These are phyloP conservation scores for Russula lepida DNA, from an alignment of 768 basidiomycete genomes.

Conservation along the genomic window DNA sequence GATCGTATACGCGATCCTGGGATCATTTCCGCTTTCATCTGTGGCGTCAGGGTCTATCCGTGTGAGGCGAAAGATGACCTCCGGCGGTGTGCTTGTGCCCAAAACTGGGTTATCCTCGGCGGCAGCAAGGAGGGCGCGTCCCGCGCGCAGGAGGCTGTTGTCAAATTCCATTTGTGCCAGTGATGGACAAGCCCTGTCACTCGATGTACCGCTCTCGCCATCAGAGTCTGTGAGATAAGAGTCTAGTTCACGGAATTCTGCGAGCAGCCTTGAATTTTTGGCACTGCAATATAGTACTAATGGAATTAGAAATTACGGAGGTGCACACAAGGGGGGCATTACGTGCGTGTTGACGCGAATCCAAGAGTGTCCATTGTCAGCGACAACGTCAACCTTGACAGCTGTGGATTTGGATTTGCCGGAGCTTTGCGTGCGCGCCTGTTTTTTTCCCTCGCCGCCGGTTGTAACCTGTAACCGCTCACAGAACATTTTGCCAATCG, in stretches of 20 bases:
- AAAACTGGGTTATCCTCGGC: slow-evolving; percentile 47
- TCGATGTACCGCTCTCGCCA: slow-evolving; percentile 28
- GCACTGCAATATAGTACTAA: slow-evolving; percentile 37
- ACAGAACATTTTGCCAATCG: slow-evolving; percentile 50
- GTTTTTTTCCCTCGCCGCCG: neutral
- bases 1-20: slow-evolving; percentile 56
- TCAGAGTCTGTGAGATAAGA: slow-evolving; percentile 63
- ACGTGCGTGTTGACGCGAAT: slow-evolving; percentile 83
- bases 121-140: slow-evolving; percentile 54
- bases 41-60: slow-evolving; percentile 45
- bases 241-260: slow-evolving; percentile 80
- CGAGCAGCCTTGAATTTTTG: slow-evolving; percentile 65
- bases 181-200: slow-evolving; percentile 25
- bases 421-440: slow-evolving; percentile 14
- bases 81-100: slow-evolving; percentile 33
- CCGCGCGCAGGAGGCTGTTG: slow-evolving; percentile 69
- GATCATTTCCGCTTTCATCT: slow-evolving; percentile 32
- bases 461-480: slow-evolving; percentile 13
- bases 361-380: slow-evolving; percentile 68
- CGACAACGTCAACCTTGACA: slow-evolving; percentile 77
- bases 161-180: slow-evolving; percentile 49
- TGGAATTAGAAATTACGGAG: neutral
- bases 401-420: slow-evolving; percentile 10
- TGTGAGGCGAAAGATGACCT: slow-evolving; percentile 57
- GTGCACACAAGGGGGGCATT: slow-evolving; percentile 2